Conservation (phyloP, 202 grass and related monocot genomes). For the Zizania palustris region DNA sequence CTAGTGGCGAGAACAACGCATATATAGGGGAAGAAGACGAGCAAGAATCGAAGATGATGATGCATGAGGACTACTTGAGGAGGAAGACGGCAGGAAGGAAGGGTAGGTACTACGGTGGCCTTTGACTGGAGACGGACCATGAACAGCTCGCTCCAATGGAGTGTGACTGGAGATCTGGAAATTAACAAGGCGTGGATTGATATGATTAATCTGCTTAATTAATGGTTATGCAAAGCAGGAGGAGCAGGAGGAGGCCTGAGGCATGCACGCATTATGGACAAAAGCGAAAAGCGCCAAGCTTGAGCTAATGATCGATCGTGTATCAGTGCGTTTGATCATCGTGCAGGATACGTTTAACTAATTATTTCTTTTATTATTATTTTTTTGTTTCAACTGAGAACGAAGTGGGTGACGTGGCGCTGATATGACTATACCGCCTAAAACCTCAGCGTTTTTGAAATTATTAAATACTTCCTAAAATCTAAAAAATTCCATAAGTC, state of each 20-base stretch:
- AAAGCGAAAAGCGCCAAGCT: slow-evolving; percentile 45
- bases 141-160: slow-evolving; percentile 31
- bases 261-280: slow-evolving; percentile 28
- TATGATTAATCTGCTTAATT: slow-evolving; percentile 49
- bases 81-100: slow-evolving; percentile 54
- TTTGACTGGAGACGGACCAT: slow-evolving; percentile 29
- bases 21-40: slow-evolving; percentile 35
- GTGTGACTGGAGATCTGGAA: slow-evolving; percentile 40
- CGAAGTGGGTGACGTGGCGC: too few species aligned
- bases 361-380: background rate
- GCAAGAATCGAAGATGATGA: too few species aligned
- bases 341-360: background rate
- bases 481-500: too few species aligned
- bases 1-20: slow-evolving; percentile 17
- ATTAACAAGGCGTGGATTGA: slow-evolving; percentile 43
- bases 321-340: slow-evolving; percentile 23
- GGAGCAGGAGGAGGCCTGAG: background rate
- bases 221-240: background rate
- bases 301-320: slow-evolving; percentile 36
- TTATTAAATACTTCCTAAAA: too few species aligned
- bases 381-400: background rate
- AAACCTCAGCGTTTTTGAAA: too few species aligned
- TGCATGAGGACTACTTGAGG: background rate
- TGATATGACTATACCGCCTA: too few species aligned
- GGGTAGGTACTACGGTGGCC: slow-evolving; percentile 43